A percentile compares a stretch with the other conserved stretches of the same genome.
Conservation (phyloP, 1,139 yeast species). For the Lizanozyma gosingica region DNA sequence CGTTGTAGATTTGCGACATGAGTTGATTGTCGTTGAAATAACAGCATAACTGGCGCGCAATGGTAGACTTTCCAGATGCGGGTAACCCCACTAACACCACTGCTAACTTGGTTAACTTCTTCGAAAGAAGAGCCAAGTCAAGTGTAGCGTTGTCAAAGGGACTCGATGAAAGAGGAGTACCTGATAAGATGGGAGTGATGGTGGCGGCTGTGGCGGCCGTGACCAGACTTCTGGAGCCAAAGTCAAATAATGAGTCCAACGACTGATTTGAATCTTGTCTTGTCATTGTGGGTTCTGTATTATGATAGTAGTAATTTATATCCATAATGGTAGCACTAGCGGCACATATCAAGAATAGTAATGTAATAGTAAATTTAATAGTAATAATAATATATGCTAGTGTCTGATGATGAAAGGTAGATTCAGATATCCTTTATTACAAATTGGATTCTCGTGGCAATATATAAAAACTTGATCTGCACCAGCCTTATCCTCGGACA, state of each 20-base stretch:
- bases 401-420: too few species aligned
- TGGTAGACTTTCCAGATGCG: conserved; percentile 63
- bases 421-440: not conserved
- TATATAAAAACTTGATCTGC: not conserved
- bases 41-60: conserved; percentile 42
- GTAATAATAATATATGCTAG: not conserved
- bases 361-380: too few species aligned
- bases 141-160: conserved; percentile 2
- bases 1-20: conserved; percentile 36
- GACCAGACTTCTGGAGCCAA: conserved; percentile 1
- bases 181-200: conserved; percentile 7
- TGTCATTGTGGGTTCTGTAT: too few species aligned
- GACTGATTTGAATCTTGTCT: not conserved
- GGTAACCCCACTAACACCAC: conserved; percentile 60
- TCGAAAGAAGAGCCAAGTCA: not conserved
- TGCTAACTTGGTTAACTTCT: conserved; percentile 11
- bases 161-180: conserved; percentile 3
- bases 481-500: not conserved
- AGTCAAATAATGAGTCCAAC: not conserved
- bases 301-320: not conserved
- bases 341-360: not conserved
- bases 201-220: conserved; percentile 11
- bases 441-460: not conserved
- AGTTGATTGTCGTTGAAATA: conserved; percentile 22
- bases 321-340: not conserved